phyloP scores from a whole-genome alignment of 2,329 filamentous ascomycete species.

The Pseudogymnoascus verrucosus region DNA sequence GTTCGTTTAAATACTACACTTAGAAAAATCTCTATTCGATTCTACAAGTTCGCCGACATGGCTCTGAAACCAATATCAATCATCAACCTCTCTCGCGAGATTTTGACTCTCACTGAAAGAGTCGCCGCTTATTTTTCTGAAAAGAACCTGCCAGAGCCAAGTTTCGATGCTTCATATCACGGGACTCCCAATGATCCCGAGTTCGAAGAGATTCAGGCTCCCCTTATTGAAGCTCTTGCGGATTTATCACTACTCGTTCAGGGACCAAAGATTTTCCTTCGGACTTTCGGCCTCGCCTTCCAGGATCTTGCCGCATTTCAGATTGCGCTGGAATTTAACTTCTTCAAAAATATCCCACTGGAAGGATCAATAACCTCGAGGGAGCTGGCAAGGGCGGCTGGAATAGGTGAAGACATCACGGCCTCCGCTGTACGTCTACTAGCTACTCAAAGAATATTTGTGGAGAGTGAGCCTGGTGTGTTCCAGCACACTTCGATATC shows the following conservation, averaged over 20 bases:
- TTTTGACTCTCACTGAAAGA: not conserved
- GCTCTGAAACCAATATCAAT: not conserved
- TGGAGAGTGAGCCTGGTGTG: constrained; percentile 13
- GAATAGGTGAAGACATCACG: constrained; percentile 21
- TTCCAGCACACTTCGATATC: constrained; percentile 19
- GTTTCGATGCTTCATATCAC: not conserved
- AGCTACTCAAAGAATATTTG: constrained; percentile 21
- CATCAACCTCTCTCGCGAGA: not conserved
- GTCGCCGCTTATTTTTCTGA: not conserved
- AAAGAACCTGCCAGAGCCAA: not conserved
- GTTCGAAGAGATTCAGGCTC: not conserved
- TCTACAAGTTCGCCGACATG: not conserved
- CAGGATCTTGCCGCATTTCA: constrained; percentile 20
- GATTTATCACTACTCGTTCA: no score
- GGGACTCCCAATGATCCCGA: not conserved
- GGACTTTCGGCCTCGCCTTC: constrained; percentile 10
- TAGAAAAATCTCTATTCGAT: not conserved
- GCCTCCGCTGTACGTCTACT: constrained; percentile 20
- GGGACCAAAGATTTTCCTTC: not conserved
- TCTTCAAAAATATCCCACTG: constrained; percentile 17
- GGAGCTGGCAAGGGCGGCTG: constrained; percentile 17
- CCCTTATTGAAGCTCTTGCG: not conserved
- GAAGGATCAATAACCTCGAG: constrained; percentile 9
- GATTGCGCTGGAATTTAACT: constrained; percentile 16
- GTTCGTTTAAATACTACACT: not conserved